Evolutionary conservation across 208 protist species (phyloP), one percentile per base, ranked within the genome.

Genomic region (Blastocrithidia nonstop): DNA sequence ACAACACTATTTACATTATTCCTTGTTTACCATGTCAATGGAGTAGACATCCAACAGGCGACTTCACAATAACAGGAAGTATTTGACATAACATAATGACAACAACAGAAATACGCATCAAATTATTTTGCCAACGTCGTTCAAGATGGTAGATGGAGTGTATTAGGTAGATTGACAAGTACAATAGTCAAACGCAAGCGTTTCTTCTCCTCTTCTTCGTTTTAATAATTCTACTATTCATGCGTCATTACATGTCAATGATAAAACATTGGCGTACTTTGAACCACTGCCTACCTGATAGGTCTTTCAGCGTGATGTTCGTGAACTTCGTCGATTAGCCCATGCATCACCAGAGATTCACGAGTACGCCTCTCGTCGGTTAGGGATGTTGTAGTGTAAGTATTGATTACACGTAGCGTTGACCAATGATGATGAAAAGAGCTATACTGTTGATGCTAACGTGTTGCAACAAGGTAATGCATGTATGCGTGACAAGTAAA

Each of bases 371-470:
- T 57, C 46, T n/a, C 74, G 67, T 33, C 71, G 80, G 0, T 57
- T 90, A 0, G 61, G 52, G n/a, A 86, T 90, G 75, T 41, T 90
- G 15, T 75, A 90, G 60, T 74, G 62, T 38, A 90, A 86, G 65
- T 90, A 75, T 57, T 65, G 77, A 35, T 66, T 90, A 1, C 75
- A 86, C 57, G 57, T 57, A 0, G 71, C 72, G 4, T 55, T 86
- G 13, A 90, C 75, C 11, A 86, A 78, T 39, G 80, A 90, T 45
- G 72, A 86, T 46, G 57, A 83, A 42, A 72, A 76, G 31, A 44
- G 26, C 31, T 70, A 61, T 17, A 21, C 8, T 15, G 17, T 5
- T 7, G 24, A 17, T 2, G 15, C 7, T 2, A 25, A 20, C 9
- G 20, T 15, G 2, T 1, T 31, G 15, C 6, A 41, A 4, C 25